Percentiles rank a stretch among this genome's conserved stretches.
phyloP scores from a whole-genome alignment of 1,284 basidiomycete species.

The Exobasidium rhododendri region DNA sequence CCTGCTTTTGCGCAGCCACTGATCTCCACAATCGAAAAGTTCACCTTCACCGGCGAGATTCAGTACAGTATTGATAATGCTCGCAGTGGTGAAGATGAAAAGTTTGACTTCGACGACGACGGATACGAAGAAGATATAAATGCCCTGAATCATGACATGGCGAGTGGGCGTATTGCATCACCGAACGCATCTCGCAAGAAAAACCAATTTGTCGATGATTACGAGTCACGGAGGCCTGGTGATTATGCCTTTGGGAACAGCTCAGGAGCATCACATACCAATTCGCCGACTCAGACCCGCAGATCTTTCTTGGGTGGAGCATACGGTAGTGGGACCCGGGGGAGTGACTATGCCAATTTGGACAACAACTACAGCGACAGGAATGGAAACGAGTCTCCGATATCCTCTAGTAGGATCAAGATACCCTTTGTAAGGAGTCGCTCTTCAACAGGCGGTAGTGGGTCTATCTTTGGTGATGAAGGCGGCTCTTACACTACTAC shows the following conservation, averaged over 20 bases:
- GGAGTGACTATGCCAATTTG: background rate
- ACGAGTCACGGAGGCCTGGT: background rate
- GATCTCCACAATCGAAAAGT: conserved; percentile 35
- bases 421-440: background rate
- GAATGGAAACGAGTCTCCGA: background rate
- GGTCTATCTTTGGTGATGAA: background rate
- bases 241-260: conserved; percentile 13
- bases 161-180: conserved; percentile 4
- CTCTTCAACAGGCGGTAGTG: background rate
- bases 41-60: conserved; percentile 30
- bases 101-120: conserved; percentile 21
- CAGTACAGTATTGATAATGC: conserved; percentile 33
- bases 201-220: conserved; percentile 16
- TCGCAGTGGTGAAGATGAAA: conserved; percentile 20
- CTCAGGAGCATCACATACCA: conserved; percentile 1
- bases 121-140: conserved; percentile 20
- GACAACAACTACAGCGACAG: background rate
- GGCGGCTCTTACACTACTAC: background rate
- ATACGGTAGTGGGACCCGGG: background rate
- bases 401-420: background rate
- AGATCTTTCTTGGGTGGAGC: conserved; percentile 6
- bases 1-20: conserved; percentile 32
- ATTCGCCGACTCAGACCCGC: background rate
- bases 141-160: conserved; percentile 25
- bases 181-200: background rate